These are phyloP conservation scores for Bassia scoparia DNA, from an alignment of 148 eudicot genomes.

Conservation along the genomic window DNA sequence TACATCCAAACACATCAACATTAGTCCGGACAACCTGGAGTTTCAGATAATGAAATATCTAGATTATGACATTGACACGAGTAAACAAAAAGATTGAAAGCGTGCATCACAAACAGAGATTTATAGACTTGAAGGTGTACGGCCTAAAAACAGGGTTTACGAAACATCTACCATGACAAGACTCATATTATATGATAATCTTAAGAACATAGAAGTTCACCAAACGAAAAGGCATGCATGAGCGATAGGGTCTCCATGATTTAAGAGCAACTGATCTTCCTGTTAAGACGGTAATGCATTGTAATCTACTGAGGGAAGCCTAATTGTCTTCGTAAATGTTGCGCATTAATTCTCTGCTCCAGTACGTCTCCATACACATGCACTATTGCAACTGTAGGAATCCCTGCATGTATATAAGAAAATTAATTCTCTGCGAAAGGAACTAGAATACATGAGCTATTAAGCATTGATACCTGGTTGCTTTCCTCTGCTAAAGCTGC, in stretches of 20 bases:
- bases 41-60: slow-evolving; percentile 12
- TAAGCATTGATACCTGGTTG: slow-evolving; percentile 39
- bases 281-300: slow-evolving; percentile 96
- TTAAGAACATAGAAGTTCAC: not conserved
- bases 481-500: slow-evolving; percentile 91
- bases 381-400: slow-evolving; percentile 59
- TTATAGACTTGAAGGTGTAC: not conserved
- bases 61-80: slow-evolving; percentile 17
- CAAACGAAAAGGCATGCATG: not conserved
- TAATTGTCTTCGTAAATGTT: slow-evolving; percentile 50
- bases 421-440: slow-evolving; percentile 2
- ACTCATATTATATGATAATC: not conserved
- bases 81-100: not conserved
- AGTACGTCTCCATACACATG: slow-evolving; percentile 75
- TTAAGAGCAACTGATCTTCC: slow-evolving; percentile 71
- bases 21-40: slow-evolving; percentile 94
- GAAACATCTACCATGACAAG: not conserved
- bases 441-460: not conserved
- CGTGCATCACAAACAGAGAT: not conserved
- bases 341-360: slow-evolving; percentile 62
- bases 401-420: slow-evolving; percentile 45
- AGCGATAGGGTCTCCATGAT: not conserved
- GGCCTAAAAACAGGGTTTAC: not conserved
- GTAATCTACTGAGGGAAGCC: slow-evolving; percentile 66
- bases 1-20: slow-evolving; percentile 81